Evolutionary conservation across 1,284 basidiomycete genomes (phyloP).

Genomic region (Mycosarcoma mackinlayi): DNA sequence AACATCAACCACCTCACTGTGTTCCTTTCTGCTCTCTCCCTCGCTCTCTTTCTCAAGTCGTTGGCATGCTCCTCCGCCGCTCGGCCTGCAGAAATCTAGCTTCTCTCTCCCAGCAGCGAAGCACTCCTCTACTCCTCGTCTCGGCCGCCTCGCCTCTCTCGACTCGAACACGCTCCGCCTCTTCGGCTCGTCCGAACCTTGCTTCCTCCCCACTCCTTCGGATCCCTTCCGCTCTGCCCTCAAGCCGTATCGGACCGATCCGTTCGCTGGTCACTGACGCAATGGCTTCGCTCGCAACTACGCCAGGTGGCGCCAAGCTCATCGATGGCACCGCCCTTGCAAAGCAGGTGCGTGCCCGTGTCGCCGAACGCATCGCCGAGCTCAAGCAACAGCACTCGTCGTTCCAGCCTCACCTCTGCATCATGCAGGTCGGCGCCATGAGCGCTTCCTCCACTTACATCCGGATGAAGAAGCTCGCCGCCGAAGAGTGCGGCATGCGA

Average conservation of each 20-base stretch:
- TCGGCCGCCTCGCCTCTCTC: slow-evolving; percentile 3
- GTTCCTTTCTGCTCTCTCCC: neutral
- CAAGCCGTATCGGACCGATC: slow-evolving; percentile 3
- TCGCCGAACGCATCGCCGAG: slow-evolving; percentile 54
- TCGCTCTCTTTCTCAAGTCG: slow-evolving; percentile 18
- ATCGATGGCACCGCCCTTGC: slow-evolving; percentile 91
- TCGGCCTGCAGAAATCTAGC: slow-evolving; percentile 38
- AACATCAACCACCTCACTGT: neutral
- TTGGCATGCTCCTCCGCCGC: slow-evolving; percentile 54
- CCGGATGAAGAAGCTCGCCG: slow-evolving; percentile 96
- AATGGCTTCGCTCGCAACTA: slow-evolving; percentile 50
- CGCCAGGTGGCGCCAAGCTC: slow-evolving; percentile 70
- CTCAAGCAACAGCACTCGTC: slow-evolving; percentile 75
- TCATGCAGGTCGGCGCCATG: slow-evolving; percentile 92
- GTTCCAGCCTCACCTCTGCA: slow-evolving; percentile 88
- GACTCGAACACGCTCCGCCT: slow-evolving; percentile 4
- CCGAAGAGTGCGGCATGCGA: slow-evolving; percentile 91
- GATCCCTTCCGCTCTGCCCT: slow-evolving; percentile 12
- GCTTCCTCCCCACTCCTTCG: neutral
- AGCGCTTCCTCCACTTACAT: slow-evolving; percentile 93
- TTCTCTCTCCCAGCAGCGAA: slow-evolving; percentile 47
- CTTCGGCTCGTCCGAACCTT: slow-evolving; percentile 10
- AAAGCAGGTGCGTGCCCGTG: slow-evolving; percentile 74
- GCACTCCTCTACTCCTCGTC: slow-evolving; percentile 15
- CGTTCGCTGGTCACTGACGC: slow-evolving; percentile 40